Evolutionary conservation across 371 early-diverging fungal species (phyloP), one percentile per base, ranked within the genome.

Genomic region (Mortierella sp.): DNA sequence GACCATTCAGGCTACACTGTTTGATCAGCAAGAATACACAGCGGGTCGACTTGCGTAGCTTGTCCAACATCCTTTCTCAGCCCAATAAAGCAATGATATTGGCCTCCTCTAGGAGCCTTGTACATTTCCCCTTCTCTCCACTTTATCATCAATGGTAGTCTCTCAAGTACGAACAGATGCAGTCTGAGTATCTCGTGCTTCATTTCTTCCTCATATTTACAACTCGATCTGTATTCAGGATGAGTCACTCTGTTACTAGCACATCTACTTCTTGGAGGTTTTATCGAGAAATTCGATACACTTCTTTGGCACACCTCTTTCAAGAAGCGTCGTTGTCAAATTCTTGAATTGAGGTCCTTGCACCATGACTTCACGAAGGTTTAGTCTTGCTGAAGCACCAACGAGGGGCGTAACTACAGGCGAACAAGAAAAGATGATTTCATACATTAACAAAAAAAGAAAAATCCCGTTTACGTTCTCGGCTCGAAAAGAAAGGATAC

Each of bases 331-430:
- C 19, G 76, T 74, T 15, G 85, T 84, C 9, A 91, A 82, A 59
- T 85, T 86, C 68, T 85, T 88, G 57, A 88, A 82, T 64, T 93
- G 92, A 16, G 88, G 87, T 4, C 93, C 93, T 77, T 93, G 93
- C 0, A 91, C 90, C 88, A 92, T 85, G n/a, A 93, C 85, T 68
- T 93, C 92, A 44, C 81, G 81, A 53, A 88, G 60, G 7, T 89
- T 84, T 48, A 85, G 74, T 58, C 86, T 90, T 48, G 85, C 89
- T 28, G 84, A 87, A n/a, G 85, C 75, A 2, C 89, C 89, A 46
- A 82, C 85, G n/a, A 90, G 64, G 16, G 88, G 84, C 29, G 87
- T 87, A 59, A 83, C 88, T 88, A 71, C 28, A 48, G 26, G n/a
- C 45, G 51, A 51, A 63, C 19, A 61, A 19, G n/a, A n/a, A n/a